Evolutionary conservation across 2,329 filamentous ascomycete species (phyloP).

Genomic region (Capronia coronata): DNA sequence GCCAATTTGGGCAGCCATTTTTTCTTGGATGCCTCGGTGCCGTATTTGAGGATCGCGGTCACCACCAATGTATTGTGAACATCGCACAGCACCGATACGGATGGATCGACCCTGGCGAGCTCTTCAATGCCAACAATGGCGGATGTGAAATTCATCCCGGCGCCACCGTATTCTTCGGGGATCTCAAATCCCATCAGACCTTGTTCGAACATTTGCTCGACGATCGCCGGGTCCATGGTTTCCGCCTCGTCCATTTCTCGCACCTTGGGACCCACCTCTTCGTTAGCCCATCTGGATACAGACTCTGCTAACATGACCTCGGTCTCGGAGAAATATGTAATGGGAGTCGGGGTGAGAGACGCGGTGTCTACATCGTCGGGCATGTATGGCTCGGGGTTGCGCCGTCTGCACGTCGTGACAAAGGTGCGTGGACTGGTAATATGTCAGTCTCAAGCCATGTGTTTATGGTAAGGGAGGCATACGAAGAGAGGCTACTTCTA

Average conservation of each 20-base stretch:
- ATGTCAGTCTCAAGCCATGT: neutral
- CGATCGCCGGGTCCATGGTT: constrained; percentile 77
- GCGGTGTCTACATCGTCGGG: constrained; percentile 54
- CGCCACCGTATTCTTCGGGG: constrained; percentile 90
- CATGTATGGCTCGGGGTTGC: constrained; percentile 30
- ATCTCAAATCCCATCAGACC: constrained; percentile 97
- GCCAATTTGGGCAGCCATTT: constrained; percentile 85
- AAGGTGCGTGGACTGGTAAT: constrained; percentile 23
- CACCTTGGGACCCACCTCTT: constrained; percentile 81
- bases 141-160: constrained; percentile 97
- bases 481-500: constrained; percentile 33
- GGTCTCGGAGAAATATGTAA: constrained; percentile 84
- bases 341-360: constrained; percentile 80
- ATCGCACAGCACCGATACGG: constrained; percentile 89
- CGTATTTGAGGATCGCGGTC: constrained; percentile 83
- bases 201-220: constrained; percentile 94
- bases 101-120: constrained; percentile 86
- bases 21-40: constrained; percentile 67
- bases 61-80: constrained; percentile 98
- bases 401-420: constrained; percentile 36
- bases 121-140: constrained; percentile 97
- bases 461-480: constrained; percentile 29
- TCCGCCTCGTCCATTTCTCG: constrained; percentile 98
- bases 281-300: constrained; percentile 83
- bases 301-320: constrained; percentile 84